These are phyloP conservation scores for Lasiosphaeria hispida DNA, from an alignment of 495 filamentous ascomycete species.

Conservation along the genomic window DNA sequence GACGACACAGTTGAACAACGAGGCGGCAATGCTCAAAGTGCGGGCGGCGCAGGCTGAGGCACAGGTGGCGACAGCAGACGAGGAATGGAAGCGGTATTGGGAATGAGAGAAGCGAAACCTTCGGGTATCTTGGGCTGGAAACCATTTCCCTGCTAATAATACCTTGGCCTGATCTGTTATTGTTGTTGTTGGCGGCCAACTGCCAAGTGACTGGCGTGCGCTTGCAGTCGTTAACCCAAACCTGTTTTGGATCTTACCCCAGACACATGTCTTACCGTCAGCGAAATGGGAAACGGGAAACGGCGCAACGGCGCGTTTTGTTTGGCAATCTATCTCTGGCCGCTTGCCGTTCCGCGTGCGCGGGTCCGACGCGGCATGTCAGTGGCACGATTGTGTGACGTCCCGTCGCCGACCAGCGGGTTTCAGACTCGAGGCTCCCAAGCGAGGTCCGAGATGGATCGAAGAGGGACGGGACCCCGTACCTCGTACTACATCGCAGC, in stretches of 20 bases:
- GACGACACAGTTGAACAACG: conserved; percentile 15
- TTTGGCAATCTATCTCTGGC: conserved; percentile 7
- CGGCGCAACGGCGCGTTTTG: not conserved
- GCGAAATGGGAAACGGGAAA: too few relatives aligned
- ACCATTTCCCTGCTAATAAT: too few relatives aligned
- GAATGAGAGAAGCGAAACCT: conserved; percentile 6
- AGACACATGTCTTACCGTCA: too few relatives aligned
- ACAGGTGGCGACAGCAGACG: conserved; percentile 5
- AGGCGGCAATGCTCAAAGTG: conserved; percentile 18
- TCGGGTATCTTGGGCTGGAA: not conserved
- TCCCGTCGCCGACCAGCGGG: not conserved
- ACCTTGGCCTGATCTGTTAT: too few relatives aligned
- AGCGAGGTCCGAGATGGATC: not conserved
- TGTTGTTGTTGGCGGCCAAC: too few relatives aligned
- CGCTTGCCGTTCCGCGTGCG: not conserved
- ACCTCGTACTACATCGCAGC: too few relatives aligned
- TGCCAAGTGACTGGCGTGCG: too few relatives aligned
- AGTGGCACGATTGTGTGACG: conserved; percentile 1
- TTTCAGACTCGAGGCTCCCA: not conserved
- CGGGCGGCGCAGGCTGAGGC: conserved; percentile 15
- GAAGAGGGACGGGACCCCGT: too few relatives aligned
- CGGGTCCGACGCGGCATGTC: not conserved
- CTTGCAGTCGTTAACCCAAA: too few relatives aligned
- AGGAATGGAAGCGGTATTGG: conserved; percentile 17
- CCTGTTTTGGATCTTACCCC: too few relatives aligned